Conservation (phyloP, 2,329 filamentous ascomycete genomes). For the Gremmenia infestans region DNA sequence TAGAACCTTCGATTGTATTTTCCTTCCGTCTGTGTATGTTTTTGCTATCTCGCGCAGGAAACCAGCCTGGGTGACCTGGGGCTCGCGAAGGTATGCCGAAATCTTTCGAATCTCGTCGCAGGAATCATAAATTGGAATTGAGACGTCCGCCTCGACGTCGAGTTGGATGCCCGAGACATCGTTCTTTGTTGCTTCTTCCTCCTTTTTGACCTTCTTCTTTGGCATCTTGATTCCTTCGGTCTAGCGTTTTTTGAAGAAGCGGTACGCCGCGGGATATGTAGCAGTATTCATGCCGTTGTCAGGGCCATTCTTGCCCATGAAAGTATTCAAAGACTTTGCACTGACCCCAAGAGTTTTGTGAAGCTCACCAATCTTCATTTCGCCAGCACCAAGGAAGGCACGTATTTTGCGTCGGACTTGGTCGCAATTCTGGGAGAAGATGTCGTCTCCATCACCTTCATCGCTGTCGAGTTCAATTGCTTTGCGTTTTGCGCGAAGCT, state of each 20-base stretch:
- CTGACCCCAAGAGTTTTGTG: conserved; percentile 35
- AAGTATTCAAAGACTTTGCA: conserved; percentile 36
- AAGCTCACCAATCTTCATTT: conserved; percentile 42
- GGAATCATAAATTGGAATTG: conserved; percentile 49
- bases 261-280: conserved; percentile 34
- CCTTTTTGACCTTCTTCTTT: conserved; percentile 33
- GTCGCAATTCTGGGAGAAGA: conserved; percentile 26
- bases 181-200: conserved; percentile 23
- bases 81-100: conserved; percentile 41
- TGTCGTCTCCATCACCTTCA: conserved; percentile 9
- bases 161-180: conserved; percentile 42
- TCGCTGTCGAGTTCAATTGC: conserved; percentile 14
- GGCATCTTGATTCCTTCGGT: conserved; percentile 39
- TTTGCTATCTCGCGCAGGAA: conserved; percentile 46
- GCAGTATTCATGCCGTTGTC: conserved; percentile 33
- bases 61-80: conserved; percentile 45
- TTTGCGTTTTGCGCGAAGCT: conserved; percentile 14
- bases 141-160: conserved; percentile 41
- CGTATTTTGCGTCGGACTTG: conserved; percentile 39
- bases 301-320: conserved; percentile 45
- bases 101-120: conserved; percentile 55
- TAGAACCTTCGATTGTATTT: conserved; percentile 41
- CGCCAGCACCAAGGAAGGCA: conserved; percentile 35
- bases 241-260: conserved; percentile 48
- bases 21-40: conserved; percentile 34